Evolutionary conservation across 306 rosid genomes (phyloP), one percentile per base, ranked within the genome.

Genomic region (Luffa aegyptiaca): DNA sequence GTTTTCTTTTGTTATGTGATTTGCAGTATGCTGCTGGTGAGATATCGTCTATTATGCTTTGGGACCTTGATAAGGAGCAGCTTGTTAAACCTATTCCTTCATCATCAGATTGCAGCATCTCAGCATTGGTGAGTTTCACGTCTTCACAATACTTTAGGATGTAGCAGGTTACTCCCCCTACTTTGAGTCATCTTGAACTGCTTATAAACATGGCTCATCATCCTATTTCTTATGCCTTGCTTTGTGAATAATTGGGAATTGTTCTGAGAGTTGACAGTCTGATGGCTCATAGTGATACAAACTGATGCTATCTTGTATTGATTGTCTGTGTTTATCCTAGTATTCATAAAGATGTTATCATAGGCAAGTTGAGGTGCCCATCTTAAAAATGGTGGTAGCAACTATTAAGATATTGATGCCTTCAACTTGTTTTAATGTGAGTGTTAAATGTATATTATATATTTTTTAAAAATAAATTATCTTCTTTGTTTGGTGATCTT

Each of bases 51-150:
- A 88, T 92, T 75, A 90, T 84, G 88, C 81, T 86, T 51, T 96
- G 99, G 99, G 99, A 96, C 87, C 89, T 96, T 81, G 97, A 96
- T 57, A 96, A 88, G 86, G 99, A 96, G 91, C 93, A 86, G 81
- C 96, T 89, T 78, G 82, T 88, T 78, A 88, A 89, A 84, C 49
- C 94, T 85, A 86, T 91, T 87, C 83, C 92, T 85, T 91, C 97
- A 61, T 85, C 92, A 11, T 90, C 99, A 26, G 97, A 91, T 72
- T 91, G 96, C 90, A 91, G 91, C 83, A 87, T 93, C 83, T 89
- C 99, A 79, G 96, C 97, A 0, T 73, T 96, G 96, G 99, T 96
- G 85, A 89, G 97, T 80, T 73, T 39, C 45, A 16, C 12, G 52
- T 69, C 36, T 52, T 75, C 79, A 8, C 26, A 35, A 18, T 75